A percentile compares a stretch with the other conserved stretches of the same genome.
Conservation (phyloP, 2,329 filamentous ascomycete genomes). For the Aspergillus sp. region DNA sequence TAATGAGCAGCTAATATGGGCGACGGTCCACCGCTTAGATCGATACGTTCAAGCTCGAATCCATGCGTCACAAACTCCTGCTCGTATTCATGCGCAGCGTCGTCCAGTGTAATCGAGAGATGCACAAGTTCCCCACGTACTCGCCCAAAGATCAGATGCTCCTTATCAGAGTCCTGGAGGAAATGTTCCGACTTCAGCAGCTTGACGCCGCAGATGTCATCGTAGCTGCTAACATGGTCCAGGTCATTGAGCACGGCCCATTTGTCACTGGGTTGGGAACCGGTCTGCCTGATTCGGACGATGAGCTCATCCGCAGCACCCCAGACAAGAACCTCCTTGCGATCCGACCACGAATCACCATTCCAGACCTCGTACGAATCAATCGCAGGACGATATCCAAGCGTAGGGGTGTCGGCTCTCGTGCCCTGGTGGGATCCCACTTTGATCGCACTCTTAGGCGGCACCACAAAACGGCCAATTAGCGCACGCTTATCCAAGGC, state of each 20-base stretch:
- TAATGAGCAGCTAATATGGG: constrained; percentile 46
- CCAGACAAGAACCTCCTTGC: constrained; percentile 51
- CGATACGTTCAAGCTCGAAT: constrained; percentile 40
- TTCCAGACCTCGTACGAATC: constrained; percentile 50
- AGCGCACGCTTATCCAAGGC: constrained; percentile 52
- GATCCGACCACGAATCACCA: constrained; percentile 39
- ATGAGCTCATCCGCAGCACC: constrained; percentile 52
- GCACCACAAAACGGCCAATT: constrained; percentile 46
- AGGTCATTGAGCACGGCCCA: constrained; percentile 49
- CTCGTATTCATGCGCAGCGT: constrained; percentile 21
- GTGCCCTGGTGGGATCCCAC: constrained; percentile 27
- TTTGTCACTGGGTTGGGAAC: constrained; percentile 21
- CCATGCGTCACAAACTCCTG: constrained; percentile 40
- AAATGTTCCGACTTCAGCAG: constrained; percentile 40
- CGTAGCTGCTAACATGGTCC: constrained; percentile 44
- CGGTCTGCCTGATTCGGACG: constrained; percentile 42
- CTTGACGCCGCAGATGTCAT: constrained; percentile 53
- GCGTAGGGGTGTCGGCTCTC: constrained; percentile 40
- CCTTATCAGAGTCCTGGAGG: constrained; percentile 22
- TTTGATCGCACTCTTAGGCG: constrained; percentile 32
- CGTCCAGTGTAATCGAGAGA: constrained; percentile 28
- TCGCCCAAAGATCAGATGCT: constrained; percentile 49
- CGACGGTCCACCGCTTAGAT: constrained; percentile 34
- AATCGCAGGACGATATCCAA: constrained; percentile 53
- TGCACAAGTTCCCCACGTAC: constrained; percentile 46